Percentiles rank a stretch among this genome's conserved stretches.
These are phyloP conservation scores for Raphanus hybrid DNA, from an alignment of 441 rosid species.

Conservation along the genomic window DNA sequence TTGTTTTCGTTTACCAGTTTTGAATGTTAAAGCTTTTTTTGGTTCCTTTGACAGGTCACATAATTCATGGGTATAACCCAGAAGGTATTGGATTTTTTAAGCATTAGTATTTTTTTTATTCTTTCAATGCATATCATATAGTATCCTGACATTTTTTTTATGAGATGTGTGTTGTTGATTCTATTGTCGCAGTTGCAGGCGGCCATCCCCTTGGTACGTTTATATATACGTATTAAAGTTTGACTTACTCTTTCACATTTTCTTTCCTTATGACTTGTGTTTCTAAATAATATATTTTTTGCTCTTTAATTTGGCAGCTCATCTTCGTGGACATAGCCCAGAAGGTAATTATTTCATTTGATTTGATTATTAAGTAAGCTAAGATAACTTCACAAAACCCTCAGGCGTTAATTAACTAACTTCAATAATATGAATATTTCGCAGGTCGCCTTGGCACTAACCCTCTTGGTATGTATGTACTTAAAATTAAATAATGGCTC, in stretches of 20 bases:
- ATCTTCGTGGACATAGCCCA: conserved; percentile 30
- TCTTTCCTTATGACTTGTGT: neutral
- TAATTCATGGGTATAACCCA: conserved; percentile 13
- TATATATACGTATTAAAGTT: neutral
- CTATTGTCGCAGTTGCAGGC: conserved; percentile 10
- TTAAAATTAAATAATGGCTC: neutral
- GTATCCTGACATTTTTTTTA: conserved; percentile 13
- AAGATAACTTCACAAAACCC: conserved; percentile 4
- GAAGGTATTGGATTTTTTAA: conserved; percentile 6
- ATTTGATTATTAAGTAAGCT: neutral
- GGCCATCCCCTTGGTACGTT: conserved; percentile 38
- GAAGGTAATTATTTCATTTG: conserved; percentile 21
- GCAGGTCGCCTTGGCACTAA: conserved; percentile 30
- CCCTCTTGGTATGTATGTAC: conserved; percentile 36
- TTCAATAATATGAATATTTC: neutral
- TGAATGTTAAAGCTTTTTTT: neutral
- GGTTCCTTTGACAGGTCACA: conserved; percentile 3
- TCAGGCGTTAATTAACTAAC: neutral
- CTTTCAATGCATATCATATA: neutral
- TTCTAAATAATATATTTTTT: neutral
- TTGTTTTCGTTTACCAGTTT: neutral
- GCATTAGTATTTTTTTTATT: neutral
- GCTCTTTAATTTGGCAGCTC: conserved; percentile 20
- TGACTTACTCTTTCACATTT: conserved; percentile 13
- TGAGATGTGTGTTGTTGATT: conserved; percentile 24